Base-by-base conservation (phyloP, 306 rosid species). In the Coriaria nepalensis region DNA sequence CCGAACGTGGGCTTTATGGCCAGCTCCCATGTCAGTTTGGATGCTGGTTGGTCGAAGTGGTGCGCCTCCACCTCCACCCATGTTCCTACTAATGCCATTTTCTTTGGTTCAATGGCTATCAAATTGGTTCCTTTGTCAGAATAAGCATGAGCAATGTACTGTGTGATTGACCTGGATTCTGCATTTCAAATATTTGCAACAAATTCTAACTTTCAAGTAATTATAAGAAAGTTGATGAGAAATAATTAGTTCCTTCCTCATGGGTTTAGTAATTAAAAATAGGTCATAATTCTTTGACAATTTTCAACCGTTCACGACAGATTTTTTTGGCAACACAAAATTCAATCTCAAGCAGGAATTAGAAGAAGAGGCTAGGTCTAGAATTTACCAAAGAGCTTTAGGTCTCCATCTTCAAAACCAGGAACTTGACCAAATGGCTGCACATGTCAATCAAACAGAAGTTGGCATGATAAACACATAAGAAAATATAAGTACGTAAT, bases 401-500 rank as follows among this genome's bases (percentile, higher is more conserved):
- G 61, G 47, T 76, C 83, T 70, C 79, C 90, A 50, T 79, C 77
- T 72, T 79, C 81, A 40, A 77, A 69, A 1, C 69, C 93, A 14
- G 96, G 93, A 68, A 86, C 70, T 64, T 76, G 88, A 50, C 93
- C 90, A 67, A 82, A 82, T 43, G 96, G 96, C 93, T 83, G 68
- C 64, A 61, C 29, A 20, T 20, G 12, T 43, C 47, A 45, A 50
- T 11, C 35, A 10, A 15, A 40, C 4, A 10, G 29, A 20, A 47
- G 8, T 33, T 20, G 2, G 60, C 43, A 38, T 13, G 8, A 34
- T 13, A 8, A 13, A 13, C 7, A 10, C 14, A 51, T 5, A 9
- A n/a, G 8, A 9, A 33, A 9, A 33, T 10, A 12, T n/a, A 5
- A 33, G n/a, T n/a, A n/a, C n/a, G n/a, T n/a, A n/a, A n/a, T n/a